A percentile compares a stretch with the other conserved stretches of the same genome.
These are phyloP conservation scores for Hirsutella thompsonii DNA, from an alignment of 2,329 filamentous ascomycete species.

Conservation along the genomic window DNA sequence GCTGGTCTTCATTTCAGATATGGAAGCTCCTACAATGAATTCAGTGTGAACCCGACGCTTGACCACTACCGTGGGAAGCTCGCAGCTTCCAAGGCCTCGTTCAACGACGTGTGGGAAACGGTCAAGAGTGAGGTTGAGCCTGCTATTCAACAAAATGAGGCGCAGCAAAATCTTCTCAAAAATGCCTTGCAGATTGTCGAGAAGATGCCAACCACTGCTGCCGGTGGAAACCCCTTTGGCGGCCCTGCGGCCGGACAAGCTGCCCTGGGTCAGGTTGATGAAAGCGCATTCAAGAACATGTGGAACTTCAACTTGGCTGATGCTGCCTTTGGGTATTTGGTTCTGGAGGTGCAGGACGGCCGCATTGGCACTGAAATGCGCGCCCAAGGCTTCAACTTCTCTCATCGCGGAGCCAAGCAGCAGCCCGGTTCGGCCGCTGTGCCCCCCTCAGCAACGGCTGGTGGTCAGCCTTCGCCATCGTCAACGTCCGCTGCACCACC, in stretches of 20 bases:
- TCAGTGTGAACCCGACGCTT: conserved; percentile 94
- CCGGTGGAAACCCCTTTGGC: conserved; percentile 92
- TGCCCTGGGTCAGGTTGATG: conserved; percentile 79
- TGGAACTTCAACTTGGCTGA: conserved; percentile 99
- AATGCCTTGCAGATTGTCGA: conserved; percentile 89
- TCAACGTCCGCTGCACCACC: conserved; percentile 20
- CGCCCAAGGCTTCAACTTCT: conserved; percentile 98
- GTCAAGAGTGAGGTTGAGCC: conserved; percentile 93
- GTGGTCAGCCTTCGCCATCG: conserved; percentile 21
- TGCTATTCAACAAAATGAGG: conserved; percentile 84
- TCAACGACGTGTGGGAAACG: conserved; percentile 99
- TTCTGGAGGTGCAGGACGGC: conserved; percentile 88
- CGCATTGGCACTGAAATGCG: conserved; percentile 98
- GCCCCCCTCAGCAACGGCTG: conserved; percentile 13
- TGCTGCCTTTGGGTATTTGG: conserved; percentile 91
- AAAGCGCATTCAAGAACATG: conserved; percentile 99
- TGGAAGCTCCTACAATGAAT: conserved; percentile 98
- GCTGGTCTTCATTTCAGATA: conserved; percentile 97
- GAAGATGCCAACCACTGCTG: conserved; percentile 93
- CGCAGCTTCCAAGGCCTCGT: conserved; percentile 93
- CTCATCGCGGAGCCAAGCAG: conserved; percentile 82
- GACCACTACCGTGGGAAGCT: conserved; percentile 98
- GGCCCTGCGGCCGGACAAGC: conserved; percentile 63
- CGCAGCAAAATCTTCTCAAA: conserved; percentile 81
- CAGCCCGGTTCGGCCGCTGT: conserved; percentile 28